These are phyloP conservation scores for Backusella circina DNA, from an alignment of 192 early-diverging fungal genomes.

Conservation along the genomic window DNA sequence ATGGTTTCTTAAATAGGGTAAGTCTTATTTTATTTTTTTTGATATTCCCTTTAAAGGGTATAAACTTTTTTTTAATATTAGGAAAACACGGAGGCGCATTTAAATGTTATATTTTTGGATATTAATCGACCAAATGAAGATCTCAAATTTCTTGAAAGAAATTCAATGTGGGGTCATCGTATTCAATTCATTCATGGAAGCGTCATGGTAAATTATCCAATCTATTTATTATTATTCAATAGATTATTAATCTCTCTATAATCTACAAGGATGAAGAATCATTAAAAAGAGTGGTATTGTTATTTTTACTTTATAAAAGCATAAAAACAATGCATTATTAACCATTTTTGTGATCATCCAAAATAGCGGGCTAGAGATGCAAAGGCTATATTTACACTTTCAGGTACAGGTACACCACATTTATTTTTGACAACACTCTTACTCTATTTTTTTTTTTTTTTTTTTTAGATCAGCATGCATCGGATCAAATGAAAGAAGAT, in stretches of 20 bases:
- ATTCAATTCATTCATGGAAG: conserved; percentile 31
- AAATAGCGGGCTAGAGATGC: conserved; percentile 40
- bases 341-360: not conserved
- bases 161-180: conserved; percentile 40
- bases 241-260: not conserved
- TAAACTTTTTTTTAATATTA: conserved; percentile 7
- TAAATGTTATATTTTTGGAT: conserved; percentile 47
- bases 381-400: conserved; percentile 45
- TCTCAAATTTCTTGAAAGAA: conserved; percentile 39
- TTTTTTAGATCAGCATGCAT: conserved; percentile 40
- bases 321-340: not conserved
- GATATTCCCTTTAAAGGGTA: not conserved
- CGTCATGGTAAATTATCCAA: conserved; percentile 19
- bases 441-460: not conserved
- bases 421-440: not conserved
- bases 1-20: conserved; percentile 45
- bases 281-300: conserved; percentile 21
- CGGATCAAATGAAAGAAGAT: conserved; percentile 55
- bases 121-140: conserved; percentile 43
- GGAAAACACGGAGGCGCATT: conserved; percentile 41
- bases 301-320: not conserved
- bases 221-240: not conserved
- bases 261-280: conserved; percentile 19
- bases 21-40: not conserved
- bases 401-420: conserved; percentile 27